phyloP scores from a whole-genome alignment of 2,329 filamentous ascomycete species.

The Claviceps quebecensis region DNA sequence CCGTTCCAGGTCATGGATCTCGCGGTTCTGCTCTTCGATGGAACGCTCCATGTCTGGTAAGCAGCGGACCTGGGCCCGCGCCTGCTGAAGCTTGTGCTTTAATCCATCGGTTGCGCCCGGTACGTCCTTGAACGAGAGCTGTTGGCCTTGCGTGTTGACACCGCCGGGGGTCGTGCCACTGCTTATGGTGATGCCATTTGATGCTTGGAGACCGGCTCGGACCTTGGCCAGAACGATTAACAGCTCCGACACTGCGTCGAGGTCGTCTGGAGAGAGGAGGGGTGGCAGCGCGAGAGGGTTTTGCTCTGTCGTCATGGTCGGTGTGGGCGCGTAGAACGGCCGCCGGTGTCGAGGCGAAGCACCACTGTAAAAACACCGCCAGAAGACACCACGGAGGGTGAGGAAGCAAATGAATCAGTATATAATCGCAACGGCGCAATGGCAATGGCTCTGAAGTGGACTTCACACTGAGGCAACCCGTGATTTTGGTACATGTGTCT shows the following conservation, averaged over 20 bases:
- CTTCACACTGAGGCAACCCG: neutral
- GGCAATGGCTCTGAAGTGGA: no score
- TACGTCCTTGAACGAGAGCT: constrained; percentile 55
- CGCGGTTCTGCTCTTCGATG: constrained; percentile 54
- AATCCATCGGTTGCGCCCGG: constrained; percentile 63
- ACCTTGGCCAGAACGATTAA: constrained; percentile 65
- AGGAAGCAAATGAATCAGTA: no score
- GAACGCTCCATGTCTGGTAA: constrained; percentile 58
- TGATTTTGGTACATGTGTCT: neutral
- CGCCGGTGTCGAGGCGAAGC: neutral
- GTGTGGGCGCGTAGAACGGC: neutral
- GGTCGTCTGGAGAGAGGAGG: constrained; percentile 63
- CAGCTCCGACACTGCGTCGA: constrained; percentile 76
- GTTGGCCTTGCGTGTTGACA: constrained; percentile 20
- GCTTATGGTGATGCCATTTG: constrained; percentile 24
- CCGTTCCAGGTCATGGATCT: constrained; percentile 53
- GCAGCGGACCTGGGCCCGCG: constrained; percentile 48
- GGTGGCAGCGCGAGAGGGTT: constrained; percentile 39
- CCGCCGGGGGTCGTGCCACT: constrained; percentile 23
- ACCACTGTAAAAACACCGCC: neutral
- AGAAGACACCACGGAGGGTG: no score
- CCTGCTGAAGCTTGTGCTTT: constrained; percentile 72
- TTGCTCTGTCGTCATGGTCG: constrained; percentile 18
- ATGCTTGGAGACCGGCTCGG: constrained; percentile 33
- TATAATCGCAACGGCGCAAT: no score